Percentiles rank a stretch among this genome's conserved stretches.
phyloP scores from a whole-genome alignment of 2,329 filamentous ascomycete genomes.

The Pseudopithomyces chartarum region DNA sequence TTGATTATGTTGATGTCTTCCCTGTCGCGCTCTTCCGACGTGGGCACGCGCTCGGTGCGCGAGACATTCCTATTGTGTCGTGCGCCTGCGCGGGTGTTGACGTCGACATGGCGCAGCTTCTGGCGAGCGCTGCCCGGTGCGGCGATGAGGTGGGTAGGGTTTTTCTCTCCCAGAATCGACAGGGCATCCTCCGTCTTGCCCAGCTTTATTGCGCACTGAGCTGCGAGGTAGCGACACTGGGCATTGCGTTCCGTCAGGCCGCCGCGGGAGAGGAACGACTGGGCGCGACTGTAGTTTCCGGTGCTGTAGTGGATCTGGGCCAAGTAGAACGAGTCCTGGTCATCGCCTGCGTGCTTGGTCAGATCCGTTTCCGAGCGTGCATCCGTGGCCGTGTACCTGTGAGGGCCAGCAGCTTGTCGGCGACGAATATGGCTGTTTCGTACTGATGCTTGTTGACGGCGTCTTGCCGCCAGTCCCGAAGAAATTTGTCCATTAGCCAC shows the following conservation, averaged over 20 bases:
- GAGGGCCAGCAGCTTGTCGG: slow-evolving; percentile 92
- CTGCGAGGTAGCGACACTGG: slow-evolving; percentile 89
- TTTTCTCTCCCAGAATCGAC: slow-evolving; percentile 83
- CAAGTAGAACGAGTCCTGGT: slow-evolving; percentile 94
- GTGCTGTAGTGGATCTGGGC: slow-evolving; percentile 98
- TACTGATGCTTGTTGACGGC: slow-evolving; percentile 95
- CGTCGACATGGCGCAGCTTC: slow-evolving; percentile 72
- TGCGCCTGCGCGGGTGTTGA: slow-evolving; percentile 55
- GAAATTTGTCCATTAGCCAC: slow-evolving; percentile 80
- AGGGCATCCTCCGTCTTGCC: slow-evolving; percentile 88
- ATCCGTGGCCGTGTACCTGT: slow-evolving; percentile 68
- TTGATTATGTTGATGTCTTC: slow-evolving; percentile 78
- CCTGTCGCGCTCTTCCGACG: slow-evolving; percentile 65
- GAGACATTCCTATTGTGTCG: slow-evolving; percentile 49
- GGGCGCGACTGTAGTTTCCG: slow-evolving; percentile 90
- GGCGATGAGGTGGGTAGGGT: slow-evolving; percentile 84
- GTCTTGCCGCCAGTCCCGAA: slow-evolving; percentile 94
- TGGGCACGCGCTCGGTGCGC: slow-evolving; percentile 59
- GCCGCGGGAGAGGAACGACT: slow-evolving; percentile 82
- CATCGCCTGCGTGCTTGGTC: slow-evolving; percentile 67
- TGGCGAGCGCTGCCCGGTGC: slow-evolving; percentile 68
- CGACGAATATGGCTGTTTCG: slow-evolving; percentile 94
- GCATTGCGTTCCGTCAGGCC: slow-evolving; percentile 81
- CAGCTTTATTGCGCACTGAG: slow-evolving; percentile 93
- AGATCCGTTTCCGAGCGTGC: slow-evolving; percentile 10